A percentile compares a stretch with the other conserved stretches of the same genome.
Conservation (phyloP, 2,329 filamentous ascomycete species). For the Furcasterigmium furcatum region DNA sequence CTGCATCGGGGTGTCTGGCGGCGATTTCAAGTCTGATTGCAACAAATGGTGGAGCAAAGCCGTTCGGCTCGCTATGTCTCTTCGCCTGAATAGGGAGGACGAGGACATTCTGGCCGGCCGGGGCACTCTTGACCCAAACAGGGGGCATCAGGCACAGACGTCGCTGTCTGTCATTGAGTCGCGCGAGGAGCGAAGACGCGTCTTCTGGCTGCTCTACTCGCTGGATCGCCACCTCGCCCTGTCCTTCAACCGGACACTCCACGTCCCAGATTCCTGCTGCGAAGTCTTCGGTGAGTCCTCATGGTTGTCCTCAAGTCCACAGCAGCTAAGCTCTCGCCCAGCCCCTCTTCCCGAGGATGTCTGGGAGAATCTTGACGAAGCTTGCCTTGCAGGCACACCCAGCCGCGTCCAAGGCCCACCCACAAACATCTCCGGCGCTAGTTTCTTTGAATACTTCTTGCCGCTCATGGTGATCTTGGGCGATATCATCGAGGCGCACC, state of each 20-base stretch:
- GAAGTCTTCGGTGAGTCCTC: constrained; percentile 31
- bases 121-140: constrained; percentile 23
- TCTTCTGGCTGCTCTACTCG: constrained; percentile 45
- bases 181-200: constrained; percentile 40
- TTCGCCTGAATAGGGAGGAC: constrained; percentile 34
- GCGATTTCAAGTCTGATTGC: constrained; percentile 45
- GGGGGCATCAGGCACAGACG: constrained; percentile 19
- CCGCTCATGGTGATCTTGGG: constrained; percentile 46
- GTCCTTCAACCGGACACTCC: constrained; percentile 40
- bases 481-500: constrained; percentile 45
- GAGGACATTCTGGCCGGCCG: constrained; percentile 25
- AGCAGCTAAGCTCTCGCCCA: no score
- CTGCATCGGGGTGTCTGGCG: constrained; percentile 40
- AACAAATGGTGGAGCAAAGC: constrained; percentile 45
- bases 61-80: constrained; percentile 29
- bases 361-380: constrained; percentile 34
- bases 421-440: constrained; percentile 32
- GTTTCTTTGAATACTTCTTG: constrained; percentile 47
- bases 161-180: constrained; percentile 31
- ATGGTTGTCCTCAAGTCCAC: no score
- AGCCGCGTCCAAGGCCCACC: constrained; percentile 32
- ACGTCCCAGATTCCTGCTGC: constrained; percentile 43
- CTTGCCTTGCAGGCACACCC: constrained; percentile 24
- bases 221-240: constrained; percentile 43
- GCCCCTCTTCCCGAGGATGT: constrained; percentile 34